Base-by-base conservation (phyloP, 2,329 filamentous ascomycete genomes). In the Amauroascus verrucosus region DNA sequence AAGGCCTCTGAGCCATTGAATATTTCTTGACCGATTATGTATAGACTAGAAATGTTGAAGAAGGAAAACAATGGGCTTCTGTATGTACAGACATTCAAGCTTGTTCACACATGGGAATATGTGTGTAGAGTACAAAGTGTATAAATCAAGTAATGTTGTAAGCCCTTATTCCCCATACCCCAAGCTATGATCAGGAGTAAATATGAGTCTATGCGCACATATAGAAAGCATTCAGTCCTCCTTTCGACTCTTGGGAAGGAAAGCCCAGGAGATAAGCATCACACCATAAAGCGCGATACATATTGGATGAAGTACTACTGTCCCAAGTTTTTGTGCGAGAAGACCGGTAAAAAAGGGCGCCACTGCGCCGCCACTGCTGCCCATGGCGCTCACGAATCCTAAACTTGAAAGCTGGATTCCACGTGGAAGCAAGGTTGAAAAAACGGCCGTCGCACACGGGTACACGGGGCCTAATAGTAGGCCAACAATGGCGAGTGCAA, bases 401-500 rank as follows among this genome's bases (percentile, higher is more conserved):
- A n/a, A n/a, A n/a, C n/a, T 67, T 32, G 66, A 67, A 43, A 69
- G 69, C 55, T 72, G 71, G 53, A 72, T 64, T 45, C 60, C 62
- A 33, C 62, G 61, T 16, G 68, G 67, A 26, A 72, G 60, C 16
- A 67, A 53, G 33, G 55, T 61, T 33, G 59, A 62, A 47, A 66
- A 64, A 33, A 66, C 60, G 13, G 61, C 61, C 14, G 61, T 67
- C 35, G 61, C 58, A 63, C 85, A 89, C 0, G 88, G 86, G 63
- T 89, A 94, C 3, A 94, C 77, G n/a, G 0, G 88, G 87, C 0
- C 88, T 88, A 0, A 94, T 28, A 93, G 68, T 6, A 93, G 68
- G 11, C 88, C 88, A 16, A 93, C 76, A 22, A 93, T 61, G 4
- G 80, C 72, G 2, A 86, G 77, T 2, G 81, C 78, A 1, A 86